Evolutionary conservation across 768 basidiomycete species (phyloP).

Genomic region (Suillus discolor): DNA sequence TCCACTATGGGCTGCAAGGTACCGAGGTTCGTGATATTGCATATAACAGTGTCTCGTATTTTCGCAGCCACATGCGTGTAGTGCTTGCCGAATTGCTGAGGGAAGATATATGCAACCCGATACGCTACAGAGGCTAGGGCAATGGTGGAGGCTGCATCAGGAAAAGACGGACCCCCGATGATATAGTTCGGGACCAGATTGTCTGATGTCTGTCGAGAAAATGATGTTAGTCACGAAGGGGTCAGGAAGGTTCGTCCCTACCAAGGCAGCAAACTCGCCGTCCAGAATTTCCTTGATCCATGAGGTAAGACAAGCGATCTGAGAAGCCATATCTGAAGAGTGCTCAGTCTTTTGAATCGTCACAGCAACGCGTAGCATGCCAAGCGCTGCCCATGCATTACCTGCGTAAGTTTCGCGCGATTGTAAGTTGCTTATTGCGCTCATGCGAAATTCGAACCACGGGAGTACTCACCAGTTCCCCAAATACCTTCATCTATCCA

Average conservation of each 20-base stretch:
- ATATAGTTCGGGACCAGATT: constrained; percentile 41
- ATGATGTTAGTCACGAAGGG: background rate
- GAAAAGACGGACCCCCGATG: constrained; percentile 29
- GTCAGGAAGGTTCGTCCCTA: background rate
- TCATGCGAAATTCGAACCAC: background rate
- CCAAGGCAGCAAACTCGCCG: constrained; percentile 49
- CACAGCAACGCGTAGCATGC: constrained; percentile 43
- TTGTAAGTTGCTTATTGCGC: background rate
- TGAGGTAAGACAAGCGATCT: constrained; percentile 30
- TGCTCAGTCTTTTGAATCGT: constrained; percentile 37
- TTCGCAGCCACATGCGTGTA: constrained; percentile 33
- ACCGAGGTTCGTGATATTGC: constrained; percentile 38
- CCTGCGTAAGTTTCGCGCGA: constrained; percentile 13
- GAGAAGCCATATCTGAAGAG: constrained; percentile 27
- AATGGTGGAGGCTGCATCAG: constrained; percentile 39
- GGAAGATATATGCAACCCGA: constrained; percentile 30
- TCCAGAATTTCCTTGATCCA: constrained; percentile 47
- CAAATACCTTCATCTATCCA: constrained; percentile 31
- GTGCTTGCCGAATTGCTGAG: constrained; percentile 33
- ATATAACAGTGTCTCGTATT: constrained; percentile 33
- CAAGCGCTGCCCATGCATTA: constrained; percentile 44
- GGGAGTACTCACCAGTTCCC: constrained; percentile 34
- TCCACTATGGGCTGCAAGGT: constrained; percentile 39
- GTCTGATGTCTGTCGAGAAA: constrained; percentile 24
- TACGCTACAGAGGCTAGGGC: constrained; percentile 25